Percentiles rank a stretch among this genome's conserved stretches.
These are phyloP conservation scores for Kwoniella dendrophila DNA, from an alignment of 768 basidiomycete genomes.

Conservation along the genomic window DNA sequence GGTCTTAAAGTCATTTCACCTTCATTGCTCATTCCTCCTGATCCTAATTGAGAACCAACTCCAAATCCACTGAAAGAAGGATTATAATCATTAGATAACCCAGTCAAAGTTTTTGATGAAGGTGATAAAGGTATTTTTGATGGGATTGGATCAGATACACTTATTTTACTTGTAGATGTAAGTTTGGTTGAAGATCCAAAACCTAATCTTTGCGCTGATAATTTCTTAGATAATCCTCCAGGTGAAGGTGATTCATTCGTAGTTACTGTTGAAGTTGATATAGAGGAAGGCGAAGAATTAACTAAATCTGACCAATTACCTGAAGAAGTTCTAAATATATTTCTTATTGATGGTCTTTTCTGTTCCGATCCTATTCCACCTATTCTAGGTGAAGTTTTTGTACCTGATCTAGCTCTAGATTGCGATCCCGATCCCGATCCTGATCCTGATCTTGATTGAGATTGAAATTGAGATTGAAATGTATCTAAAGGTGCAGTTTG, in stretches of 20 bases:
- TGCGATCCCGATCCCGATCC: no score
- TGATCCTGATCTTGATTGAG: not conserved
- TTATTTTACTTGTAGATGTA: not conserved
- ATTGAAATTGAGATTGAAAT: not conserved
- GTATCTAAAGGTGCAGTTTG: conserved; percentile 3
- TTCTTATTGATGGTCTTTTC: conserved; percentile 34
- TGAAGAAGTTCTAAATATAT: conserved; percentile 41
- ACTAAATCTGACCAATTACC: conserved; percentile 49
- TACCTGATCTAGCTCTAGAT: conserved; percentile 11
- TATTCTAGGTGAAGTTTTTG: conserved; percentile 5
- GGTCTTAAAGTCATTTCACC: conserved; percentile 33
- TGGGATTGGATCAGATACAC: conserved; percentile 21
- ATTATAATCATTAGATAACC: not conserved
- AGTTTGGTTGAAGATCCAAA: not conserved
- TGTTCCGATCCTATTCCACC: conserved; percentile 9
- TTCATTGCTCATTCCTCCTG: no score
- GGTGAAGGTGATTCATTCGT: no score
- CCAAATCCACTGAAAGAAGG: not conserved
- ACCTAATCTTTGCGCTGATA: conserved; percentile 12
- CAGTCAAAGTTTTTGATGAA: not conserved
- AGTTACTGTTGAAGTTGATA: not conserved
- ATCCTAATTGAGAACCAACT: not conserved
- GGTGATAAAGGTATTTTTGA: not conserved
- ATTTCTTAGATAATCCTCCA: conserved; percentile 10
- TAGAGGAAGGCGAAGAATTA: not conserved